Conservation (phyloP, 768 basidiomycete species). For the Xanthoconium purpureum region DNA sequence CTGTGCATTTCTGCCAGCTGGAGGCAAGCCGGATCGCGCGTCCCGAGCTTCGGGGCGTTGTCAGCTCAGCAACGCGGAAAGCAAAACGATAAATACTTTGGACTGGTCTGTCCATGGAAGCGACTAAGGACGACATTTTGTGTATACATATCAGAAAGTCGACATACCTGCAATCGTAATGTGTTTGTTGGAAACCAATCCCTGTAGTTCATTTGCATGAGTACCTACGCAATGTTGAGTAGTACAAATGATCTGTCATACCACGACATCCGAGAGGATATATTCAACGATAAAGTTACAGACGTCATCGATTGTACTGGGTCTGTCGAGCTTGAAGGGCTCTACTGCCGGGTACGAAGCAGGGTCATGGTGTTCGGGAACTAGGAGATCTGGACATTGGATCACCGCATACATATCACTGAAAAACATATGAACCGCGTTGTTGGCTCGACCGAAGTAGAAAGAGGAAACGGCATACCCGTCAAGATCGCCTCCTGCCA, state of each 20-base stretch:
- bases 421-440: background rate
- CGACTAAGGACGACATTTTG: background rate
- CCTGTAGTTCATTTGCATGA: slow-evolving; percentile 38
- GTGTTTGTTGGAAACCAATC: slow-evolving; percentile 64
- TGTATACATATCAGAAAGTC: background rate
- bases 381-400: slow-evolving; percentile 49
- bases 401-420: slow-evolving; percentile 67
- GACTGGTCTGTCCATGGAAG: slow-evolving; percentile 55
- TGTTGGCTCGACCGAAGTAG: background rate
- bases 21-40: slow-evolving; percentile 53
- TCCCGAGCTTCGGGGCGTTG: slow-evolving; percentile 47
- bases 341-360: slow-evolving; percentile 45
- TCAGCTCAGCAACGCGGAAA: background rate
- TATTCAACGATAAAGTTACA: slow-evolving; percentile 80
- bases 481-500: slow-evolving; percentile 75
- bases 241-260: slow-evolving; percentile 29
- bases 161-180: slow-evolving; percentile 63
- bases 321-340: slow-evolving; percentile 37
- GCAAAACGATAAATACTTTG: slow-evolving; percentile 37
- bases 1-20: slow-evolving; percentile 52
- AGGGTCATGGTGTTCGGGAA: slow-evolving; percentile 43
- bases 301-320: slow-evolving; percentile 62
- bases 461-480: slow-evolving; percentile 40
- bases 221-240: background rate
- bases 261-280: slow-evolving; percentile 76